Conservation (phyloP, 192 early-diverging fungal genomes). For the Backusella tuberculispora region DNA sequence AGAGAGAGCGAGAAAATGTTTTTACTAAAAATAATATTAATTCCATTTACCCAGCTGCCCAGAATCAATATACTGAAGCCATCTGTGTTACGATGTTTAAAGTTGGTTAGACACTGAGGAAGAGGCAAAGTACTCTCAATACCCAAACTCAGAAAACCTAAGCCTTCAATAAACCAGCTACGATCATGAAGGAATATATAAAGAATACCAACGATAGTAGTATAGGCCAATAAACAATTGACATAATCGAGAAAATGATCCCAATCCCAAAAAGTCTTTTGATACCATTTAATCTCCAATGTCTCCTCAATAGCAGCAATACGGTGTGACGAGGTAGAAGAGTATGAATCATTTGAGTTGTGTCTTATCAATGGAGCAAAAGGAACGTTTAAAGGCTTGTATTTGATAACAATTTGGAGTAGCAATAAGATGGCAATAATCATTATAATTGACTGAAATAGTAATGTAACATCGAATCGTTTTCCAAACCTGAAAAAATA, state of each 20-base stretch:
- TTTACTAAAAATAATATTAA: too few species aligned
- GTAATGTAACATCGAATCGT: slow-evolving; percentile 55
- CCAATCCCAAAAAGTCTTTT: slow-evolving; percentile 49
- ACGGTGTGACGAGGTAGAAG: slow-evolving; percentile 10
- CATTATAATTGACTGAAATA: slow-evolving; percentile 62
- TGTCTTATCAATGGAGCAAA: not conserved
- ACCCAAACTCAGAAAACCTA: slow-evolving; percentile 50
- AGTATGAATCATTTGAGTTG: not conserved
- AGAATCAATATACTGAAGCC: slow-evolving; percentile 52
- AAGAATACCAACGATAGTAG: slow-evolving; percentile 24
- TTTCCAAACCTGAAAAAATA: slow-evolving; percentile 37
- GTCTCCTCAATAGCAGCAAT: slow-evolving; percentile 2
- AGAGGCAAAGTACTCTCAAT: slow-evolving; percentile 65
- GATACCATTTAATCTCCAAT: slow-evolving; percentile 11
- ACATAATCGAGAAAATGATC: slow-evolving; percentile 44
- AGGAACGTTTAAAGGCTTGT: slow-evolving; percentile 34
- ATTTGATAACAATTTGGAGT: slow-evolving; percentile 50
- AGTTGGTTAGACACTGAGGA: slow-evolving; percentile 57
- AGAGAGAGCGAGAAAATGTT: too few species aligned
- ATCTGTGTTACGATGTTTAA: slow-evolving; percentile 44
- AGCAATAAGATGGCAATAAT: slow-evolving; percentile 54
- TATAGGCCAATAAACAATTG: slow-evolving; percentile 36
- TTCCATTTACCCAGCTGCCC: slow-evolving; percentile 39
- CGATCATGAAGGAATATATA: slow-evolving; percentile 35
- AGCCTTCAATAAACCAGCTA: slow-evolving; percentile 39